Base-by-base conservation (phyloP, 768 basidiomycete species). In the Tylopilus sp. region DNA sequence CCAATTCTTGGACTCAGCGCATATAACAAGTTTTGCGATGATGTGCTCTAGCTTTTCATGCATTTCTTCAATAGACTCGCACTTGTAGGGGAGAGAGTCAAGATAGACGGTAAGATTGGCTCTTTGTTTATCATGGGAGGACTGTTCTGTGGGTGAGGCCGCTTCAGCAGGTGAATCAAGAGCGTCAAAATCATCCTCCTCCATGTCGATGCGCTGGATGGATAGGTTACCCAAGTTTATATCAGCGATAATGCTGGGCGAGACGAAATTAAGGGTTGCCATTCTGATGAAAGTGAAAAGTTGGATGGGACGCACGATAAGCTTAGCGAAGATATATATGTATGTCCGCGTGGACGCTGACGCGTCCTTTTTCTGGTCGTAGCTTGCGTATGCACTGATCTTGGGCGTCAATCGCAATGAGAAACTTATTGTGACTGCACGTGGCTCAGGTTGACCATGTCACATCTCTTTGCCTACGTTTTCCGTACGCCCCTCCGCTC, bases 1-100 rank as follows among this genome's bases (percentile, higher is more conserved):
- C 89, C 89, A 92, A 57, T 87, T 85, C 72, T 81, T 83, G 44
- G 84, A 73, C 64, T 82, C 81, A n/a, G 82, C 85, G 55, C 85
- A 86, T 21, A 89, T 71, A 53, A 75, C 70, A 41, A 92, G 80
- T 69, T 79, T 86, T 40, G 79, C 75, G 10, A 90, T 75, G 57
- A 92, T 88, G 44, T 75, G 63, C 59, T 88, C 85, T 8, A 91
- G 77, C 57, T 80, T 79, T 25, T 69, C 64, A 47, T 85, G 80
- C 88, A 92, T 91, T 47, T 82, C 79, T 53, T 85, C 80, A 42
- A 79, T 65, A 21, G 85, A 72, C 65, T 91, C 89, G 68, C 83
- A 83, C 60, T 81, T 68, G 64, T 91, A 91, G 3, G 89, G 90
- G 33, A 89, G 62, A 15, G 84, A 76, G 61, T 79, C 74, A 53